Evolutionary conservation across 2,329 filamentous ascomycete genomes (phyloP).

Genomic region (Mycogone perniciosa): DNA sequence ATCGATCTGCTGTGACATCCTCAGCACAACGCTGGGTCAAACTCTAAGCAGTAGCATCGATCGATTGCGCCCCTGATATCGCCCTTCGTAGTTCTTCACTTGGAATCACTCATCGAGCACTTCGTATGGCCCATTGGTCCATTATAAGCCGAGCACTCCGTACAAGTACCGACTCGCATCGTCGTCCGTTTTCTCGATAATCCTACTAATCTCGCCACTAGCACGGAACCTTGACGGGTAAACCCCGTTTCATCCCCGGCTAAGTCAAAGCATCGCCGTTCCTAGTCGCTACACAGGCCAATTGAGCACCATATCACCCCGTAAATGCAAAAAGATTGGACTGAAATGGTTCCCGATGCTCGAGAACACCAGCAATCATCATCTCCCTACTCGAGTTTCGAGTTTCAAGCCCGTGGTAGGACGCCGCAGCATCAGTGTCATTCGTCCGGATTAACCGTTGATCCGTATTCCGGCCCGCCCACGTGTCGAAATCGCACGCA

Average conservation of each 20-base stretch:
- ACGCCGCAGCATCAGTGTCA: neutral
- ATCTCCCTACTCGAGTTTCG: neutral
- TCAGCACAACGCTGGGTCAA: too few species aligned
- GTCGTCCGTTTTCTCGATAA: too few species aligned
- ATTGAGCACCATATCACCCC: neutral
- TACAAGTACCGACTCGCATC: too few species aligned
- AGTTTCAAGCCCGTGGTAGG: neutral
- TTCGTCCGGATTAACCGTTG: slow-evolving; percentile 12
- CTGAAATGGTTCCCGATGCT: neutral
- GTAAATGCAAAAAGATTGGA: neutral
- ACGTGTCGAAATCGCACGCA: slow-evolving; percentile 17
- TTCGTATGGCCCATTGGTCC: too few species aligned
- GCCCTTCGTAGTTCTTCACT: too few species aligned
- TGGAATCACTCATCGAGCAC: too few species aligned
- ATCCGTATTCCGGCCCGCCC: slow-evolving; percentile 9
- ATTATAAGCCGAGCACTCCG: too few species aligned
- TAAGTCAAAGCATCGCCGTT: slow-evolving; percentile 20
- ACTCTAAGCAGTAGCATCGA: too few species aligned
- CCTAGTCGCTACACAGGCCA: neutral
- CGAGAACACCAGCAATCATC: neutral
- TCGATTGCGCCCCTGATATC: too few species aligned
- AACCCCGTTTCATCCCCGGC: slow-evolving; percentile 24
- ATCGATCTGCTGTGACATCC: too few species aligned
- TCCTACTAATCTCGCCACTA: neutral
- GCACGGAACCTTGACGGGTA: slow-evolving; percentile 19